Conservation (phyloP, 2,329 filamentous ascomycete species). For the Fusarium sulawesiense region DNA sequence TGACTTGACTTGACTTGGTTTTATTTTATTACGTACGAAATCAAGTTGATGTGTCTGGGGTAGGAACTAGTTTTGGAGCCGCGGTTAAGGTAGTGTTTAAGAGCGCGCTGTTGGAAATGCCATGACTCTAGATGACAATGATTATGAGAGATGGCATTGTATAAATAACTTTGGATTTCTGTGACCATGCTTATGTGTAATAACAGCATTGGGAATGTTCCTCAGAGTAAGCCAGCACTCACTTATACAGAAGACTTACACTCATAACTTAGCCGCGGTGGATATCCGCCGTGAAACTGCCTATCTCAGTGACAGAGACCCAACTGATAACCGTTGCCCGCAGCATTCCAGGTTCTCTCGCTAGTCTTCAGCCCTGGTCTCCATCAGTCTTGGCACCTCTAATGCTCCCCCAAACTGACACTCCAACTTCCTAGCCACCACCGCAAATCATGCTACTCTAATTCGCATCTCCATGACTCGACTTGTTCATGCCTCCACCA, state of each 20-base stretch:
- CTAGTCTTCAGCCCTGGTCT: slow-evolving; percentile 13
- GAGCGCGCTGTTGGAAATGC: slow-evolving; percentile 18
- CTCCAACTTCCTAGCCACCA: slow-evolving; percentile 20
- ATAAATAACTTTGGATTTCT: slow-evolving; percentile 6
- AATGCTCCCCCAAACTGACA: slow-evolving; percentile 25
- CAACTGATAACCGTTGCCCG: slow-evolving; percentile 25
- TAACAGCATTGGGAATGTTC: neutral
- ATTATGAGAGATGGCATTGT: neutral
- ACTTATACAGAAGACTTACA: neutral
- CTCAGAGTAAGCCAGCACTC: neutral
- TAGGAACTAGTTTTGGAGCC: slow-evolving; percentile 25
- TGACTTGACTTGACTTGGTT: slow-evolving; percentile 24
- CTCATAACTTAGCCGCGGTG: slow-evolving; percentile 11
- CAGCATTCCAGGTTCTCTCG: neutral
- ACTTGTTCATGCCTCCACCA: slow-evolving; percentile 35
- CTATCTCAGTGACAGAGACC: slow-evolving; percentile 21
- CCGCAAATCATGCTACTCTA: slow-evolving; percentile 5
- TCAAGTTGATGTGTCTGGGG: slow-evolving; percentile 19
- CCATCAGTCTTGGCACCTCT: slow-evolving; percentile 30
- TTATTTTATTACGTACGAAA: slow-evolving; percentile 24
- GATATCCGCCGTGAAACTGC: slow-evolving; percentile 30
- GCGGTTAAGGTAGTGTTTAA: neutral
- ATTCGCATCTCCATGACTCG: neutral
- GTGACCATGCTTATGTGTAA: slow-evolving; percentile 9
- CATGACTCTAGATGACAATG: neutral